Evolutionary conservation across 2,329 filamentous ascomycete genomes (phyloP), one percentile per base, ranked within the genome.

Genomic region (Monilinia polystroma): DNA sequence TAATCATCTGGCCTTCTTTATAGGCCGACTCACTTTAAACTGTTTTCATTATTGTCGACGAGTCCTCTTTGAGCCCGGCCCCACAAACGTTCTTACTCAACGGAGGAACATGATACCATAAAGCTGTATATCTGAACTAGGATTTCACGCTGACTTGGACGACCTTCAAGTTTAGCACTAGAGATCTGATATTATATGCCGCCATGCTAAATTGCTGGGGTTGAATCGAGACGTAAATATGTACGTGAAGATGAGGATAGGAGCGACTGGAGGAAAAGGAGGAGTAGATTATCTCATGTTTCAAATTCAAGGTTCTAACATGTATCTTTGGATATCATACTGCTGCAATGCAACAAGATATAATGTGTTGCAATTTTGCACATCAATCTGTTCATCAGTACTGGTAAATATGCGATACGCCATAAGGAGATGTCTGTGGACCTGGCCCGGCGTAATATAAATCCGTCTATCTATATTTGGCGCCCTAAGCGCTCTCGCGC

Each of bases 401-500:
- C 23, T 23, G 23, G 23, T 23, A 32, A 10, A 6, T n/a, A 20
- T 10, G 29, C 29, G 29, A 29, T 29, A 29, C 29, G 29, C 29
- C 29, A 29, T 29, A 4, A 29, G 29, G 29, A 29, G 29, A 29
- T 29, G 16, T 38, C 45, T 20, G 14, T 51, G 58, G 20, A 51
- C 8, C 20, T 45, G 58, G 58, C n/a, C 51, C 58, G 58, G 58
- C 47, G 51, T 35, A 16, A 51, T 45, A 35, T 60, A 51, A 51
- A 18, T n/a, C 45, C 58, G 58, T 3, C n/a, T 5, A 35, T n/a
- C 53, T 8, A 55, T 12, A 14, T n/a, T 26, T 38, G 45, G 14
- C 52, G 55, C 54, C 12, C 14, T 62, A 62, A 62, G 59, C 59
- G 59, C 59, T 53, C 59, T 35, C 59, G 49, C 59, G 18, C 58